Evolutionary conservation across 805 yeast species (phyloP).

Genomic region (Myxozyma vanderwaltii): DNA sequence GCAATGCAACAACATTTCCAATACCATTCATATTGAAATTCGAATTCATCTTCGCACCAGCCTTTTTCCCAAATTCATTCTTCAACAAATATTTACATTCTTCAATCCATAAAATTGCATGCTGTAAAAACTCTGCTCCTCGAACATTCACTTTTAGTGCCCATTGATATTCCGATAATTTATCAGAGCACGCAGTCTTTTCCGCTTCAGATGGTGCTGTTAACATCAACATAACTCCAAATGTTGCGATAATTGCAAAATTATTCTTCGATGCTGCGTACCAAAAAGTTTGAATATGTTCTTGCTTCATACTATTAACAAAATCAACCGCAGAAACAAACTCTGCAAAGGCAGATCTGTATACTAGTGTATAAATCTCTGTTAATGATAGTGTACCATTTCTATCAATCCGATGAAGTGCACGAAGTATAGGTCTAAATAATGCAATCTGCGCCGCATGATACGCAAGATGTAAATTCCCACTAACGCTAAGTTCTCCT

Average conservation of each 20-base stretch:
- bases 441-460: constrained; percentile 38
- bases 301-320: constrained; percentile 33
- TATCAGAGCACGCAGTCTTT: constrained; percentile 30
- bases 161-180: constrained; percentile 38
- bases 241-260: constrained; percentile 37
- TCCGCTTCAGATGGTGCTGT: constrained; percentile 31
- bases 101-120: constrained; percentile 37
- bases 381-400: constrained; percentile 17
- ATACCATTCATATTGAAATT: background rate
- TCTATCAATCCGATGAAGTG: constrained; percentile 31
- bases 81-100: constrained; percentile 35
- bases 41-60: background rate
- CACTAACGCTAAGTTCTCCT: constrained; percentile 37
- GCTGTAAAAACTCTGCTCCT: constrained; percentile 38
- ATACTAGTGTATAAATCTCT: constrained; percentile 34
- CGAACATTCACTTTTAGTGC: constrained; percentile 35
- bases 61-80: constrained; percentile 24
- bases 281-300: constrained; percentile 40
- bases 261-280: constrained; percentile 36
- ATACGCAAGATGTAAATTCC: constrained; percentile 37
- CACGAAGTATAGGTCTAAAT: constrained; percentile 35
- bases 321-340: constrained; percentile 38
- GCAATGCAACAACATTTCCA: no score
- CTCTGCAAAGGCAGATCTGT: constrained; percentile 36
- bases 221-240: constrained; percentile 35